phyloP scores from a whole-genome alignment of 257 asterid genomes.

The Echites panduratus region DNA sequence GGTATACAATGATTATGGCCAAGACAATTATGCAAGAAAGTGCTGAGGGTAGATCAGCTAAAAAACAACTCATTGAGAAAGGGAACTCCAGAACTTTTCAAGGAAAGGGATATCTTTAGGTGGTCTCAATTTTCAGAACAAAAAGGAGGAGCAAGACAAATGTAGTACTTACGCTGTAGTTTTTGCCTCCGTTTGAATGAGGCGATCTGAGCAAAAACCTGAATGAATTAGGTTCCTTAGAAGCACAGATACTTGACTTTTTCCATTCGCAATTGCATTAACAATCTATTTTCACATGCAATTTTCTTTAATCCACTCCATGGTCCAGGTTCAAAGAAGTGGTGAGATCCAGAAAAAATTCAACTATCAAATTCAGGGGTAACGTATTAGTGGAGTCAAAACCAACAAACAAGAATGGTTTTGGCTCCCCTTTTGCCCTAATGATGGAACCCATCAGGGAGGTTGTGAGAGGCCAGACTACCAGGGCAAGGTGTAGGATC shows the following conservation, averaged over 20 bases:
- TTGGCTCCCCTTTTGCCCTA: no score
- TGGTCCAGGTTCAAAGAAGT: no score
- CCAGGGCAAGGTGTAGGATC: no score
- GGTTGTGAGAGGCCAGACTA: no score
- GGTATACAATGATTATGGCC: conserved; percentile 34
- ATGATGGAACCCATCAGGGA: no score
- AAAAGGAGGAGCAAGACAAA: not conserved
- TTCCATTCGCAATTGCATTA: not conserved
- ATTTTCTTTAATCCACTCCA: conserved; percentile 9
- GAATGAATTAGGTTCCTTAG: not conserved
- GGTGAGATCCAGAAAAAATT: not conserved
- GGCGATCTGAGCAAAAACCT: not conserved
- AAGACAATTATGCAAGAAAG: conserved; percentile 40
- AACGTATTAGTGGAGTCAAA: not conserved
- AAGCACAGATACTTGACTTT: not conserved
- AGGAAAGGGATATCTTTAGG: not conserved
- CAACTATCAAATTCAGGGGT: no score
- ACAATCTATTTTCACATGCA: conserved; percentile 26
- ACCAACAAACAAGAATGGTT: not conserved
- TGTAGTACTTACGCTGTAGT: not conserved
- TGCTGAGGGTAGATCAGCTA: conserved; percentile 40
- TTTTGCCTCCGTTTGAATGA: not conserved
- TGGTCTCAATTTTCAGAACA: not conserved
- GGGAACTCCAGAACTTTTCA: not conserved
- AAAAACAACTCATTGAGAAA: conserved; percentile 20